Base-by-base conservation (phyloP, 2,329 filamentous ascomycete genomes). In the Beauveria varroae region DNA sequence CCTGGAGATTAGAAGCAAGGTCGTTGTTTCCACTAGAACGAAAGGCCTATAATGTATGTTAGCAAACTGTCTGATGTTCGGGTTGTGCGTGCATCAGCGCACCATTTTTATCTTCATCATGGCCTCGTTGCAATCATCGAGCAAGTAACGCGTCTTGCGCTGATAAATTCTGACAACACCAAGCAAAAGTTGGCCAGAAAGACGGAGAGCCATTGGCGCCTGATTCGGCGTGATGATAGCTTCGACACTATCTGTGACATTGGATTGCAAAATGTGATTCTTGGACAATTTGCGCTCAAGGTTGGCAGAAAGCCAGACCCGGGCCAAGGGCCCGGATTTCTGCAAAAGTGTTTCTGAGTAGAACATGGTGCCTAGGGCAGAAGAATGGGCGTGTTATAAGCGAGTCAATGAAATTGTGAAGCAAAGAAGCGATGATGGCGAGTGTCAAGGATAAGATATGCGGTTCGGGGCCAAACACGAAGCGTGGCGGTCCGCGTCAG, bases 91-190 rank as follows among this genome's bases (percentile, higher is more conserved):
- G 34, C 2, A 5, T 44, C 8, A 9, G 67, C 81, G 46, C 77
- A 97, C 93, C 92, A 98, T 96, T 73, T 98, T 97, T 70, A 99
- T 97, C 79, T 97, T 98, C 81, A 96, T 88, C 66, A 99, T 80
- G 44, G 93, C 93, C 76, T 99, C 95, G 70, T 96, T 97, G 77
- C 95, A 99, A 73, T 99, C 95, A 71, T 99, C 95, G 53, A 98
- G 81, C 56, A 99, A 80, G 75, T 99, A 99, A 69, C 93, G 89
- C 71, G 95, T 93, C 78, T 99, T 99, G 71, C 95, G 85, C 75
- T 93, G 96, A 76, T 99, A 99, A 71, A 99, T 99, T 72, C 93
- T 87, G 68, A 97, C 95, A 28, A 99, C 95, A 78, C 95, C 95
- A 61, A 99, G 84, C 71, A 99, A 80, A 62, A 99, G 82, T 78